A percentile compares a stretch with the other conserved stretches of the same genome.
Conservation (phyloP, 2,329 filamentous ascomycete genomes). For the Aureobasidium uvarum region DNA sequence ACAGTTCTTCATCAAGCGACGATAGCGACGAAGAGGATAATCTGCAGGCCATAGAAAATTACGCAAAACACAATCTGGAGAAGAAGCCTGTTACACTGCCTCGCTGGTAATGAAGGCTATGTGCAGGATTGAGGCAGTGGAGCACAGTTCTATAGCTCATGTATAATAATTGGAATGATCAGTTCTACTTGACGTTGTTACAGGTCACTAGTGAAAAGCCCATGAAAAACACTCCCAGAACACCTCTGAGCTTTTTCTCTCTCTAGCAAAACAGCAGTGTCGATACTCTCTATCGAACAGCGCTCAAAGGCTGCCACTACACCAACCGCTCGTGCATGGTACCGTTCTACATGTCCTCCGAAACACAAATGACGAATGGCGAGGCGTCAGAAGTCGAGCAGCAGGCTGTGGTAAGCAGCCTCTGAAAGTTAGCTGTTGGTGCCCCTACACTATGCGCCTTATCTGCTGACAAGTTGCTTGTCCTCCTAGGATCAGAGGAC, state of each 20-base stretch:
- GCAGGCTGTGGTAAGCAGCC: background rate
- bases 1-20: background rate
- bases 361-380: slow-evolving; percentile 11
- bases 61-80: background rate
- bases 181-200: background rate
- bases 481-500: background rate
- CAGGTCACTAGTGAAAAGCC: too few species aligned
- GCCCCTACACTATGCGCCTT: background rate
- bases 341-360: background rate
- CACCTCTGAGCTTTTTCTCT: too few species aligned
- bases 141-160: background rate
- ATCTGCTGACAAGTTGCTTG: background rate
- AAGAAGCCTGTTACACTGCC: background rate
- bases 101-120: background rate
- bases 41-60: background rate
- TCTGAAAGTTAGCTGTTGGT: background rate
- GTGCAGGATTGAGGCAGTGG: background rate
- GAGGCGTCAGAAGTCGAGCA: background rate
- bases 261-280: too few species aligned
- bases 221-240: too few species aligned
- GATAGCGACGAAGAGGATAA: slow-evolving; percentile 5
- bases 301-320: background rate
- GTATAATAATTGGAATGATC: background rate
- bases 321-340: background rate
- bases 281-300: too few species aligned